Percentiles rank a stretch among this genome's conserved stretches.
These are phyloP conservation scores for Psilocybe cubensis DNA, from an alignment of 768 basidiomycete species.

Conservation along the genomic window DNA sequence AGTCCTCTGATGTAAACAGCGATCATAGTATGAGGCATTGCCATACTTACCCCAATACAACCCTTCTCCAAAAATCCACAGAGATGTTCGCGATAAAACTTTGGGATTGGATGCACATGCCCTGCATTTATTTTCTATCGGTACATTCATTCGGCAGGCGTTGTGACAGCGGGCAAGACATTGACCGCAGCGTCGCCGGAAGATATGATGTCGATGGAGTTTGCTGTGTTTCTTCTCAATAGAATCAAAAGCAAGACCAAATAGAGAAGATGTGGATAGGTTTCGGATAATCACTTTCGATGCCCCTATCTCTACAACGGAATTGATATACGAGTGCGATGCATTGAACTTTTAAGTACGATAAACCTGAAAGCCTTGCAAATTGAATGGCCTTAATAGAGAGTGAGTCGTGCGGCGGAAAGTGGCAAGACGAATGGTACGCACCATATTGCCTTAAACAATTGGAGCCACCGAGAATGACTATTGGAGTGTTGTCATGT, in stretches of 20 bases:
- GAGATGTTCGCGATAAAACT: too few species aligned
- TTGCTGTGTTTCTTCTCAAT: constrained; percentile 1
- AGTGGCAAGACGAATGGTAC: neutral
- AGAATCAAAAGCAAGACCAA: constrained; percentile 1
- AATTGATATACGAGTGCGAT: constrained; percentile 33
- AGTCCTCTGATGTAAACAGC: too few species aligned
- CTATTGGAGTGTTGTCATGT: constrained; percentile 45
- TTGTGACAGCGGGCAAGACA: neutral
- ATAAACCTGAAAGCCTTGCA: constrained; percentile 37
- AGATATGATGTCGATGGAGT: constrained; percentile 1
- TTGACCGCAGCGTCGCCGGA: neutral
- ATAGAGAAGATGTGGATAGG: constrained; percentile 5
- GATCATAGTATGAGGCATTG: too few species aligned
- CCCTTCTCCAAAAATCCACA: too few species aligned
- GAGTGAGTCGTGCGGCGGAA: neutral
- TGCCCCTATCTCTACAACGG: constrained; percentile 38
- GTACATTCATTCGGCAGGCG: neutral
- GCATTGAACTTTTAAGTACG: constrained; percentile 43
- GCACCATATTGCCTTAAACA: constrained; percentile 54
- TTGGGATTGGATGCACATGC: constrained; percentile 24
- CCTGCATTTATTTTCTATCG: constrained; percentile 33
- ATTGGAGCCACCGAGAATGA: constrained; percentile 51
- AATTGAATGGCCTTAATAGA: constrained; percentile 13
- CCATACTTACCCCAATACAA: too few species aligned
- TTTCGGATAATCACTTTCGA: constrained; percentile 40